Evolutionary conservation across 441 rosid genomes (phyloP), one percentile per base, ranked within the genome.

Genomic region (Euphorbia schlechtendalii): DNA sequence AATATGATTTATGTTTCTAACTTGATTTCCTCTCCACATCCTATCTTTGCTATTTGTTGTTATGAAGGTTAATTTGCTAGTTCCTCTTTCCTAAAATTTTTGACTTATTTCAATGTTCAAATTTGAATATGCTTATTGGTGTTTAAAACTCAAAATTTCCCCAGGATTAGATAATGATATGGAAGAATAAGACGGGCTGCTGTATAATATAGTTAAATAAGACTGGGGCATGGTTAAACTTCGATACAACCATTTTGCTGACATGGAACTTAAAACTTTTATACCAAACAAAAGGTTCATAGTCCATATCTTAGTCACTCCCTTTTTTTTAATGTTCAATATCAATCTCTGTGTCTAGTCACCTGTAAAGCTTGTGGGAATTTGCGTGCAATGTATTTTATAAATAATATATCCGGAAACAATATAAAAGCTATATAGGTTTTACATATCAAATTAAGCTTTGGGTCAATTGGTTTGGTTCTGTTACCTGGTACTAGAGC

Each of bases 151-250:
- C 40, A 54, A 40, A 36, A 15, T 22, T 38, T 34, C 14, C 12
- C 9, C 21, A 36, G 48, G 52, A 53, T 54, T 53, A 24, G 68
- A 65, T 38, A 14, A 64, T 14, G 10, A 52, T 64, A 3, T 21
- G 3, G 21, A 49, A 20, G 10, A 21, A 41, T 18, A 32, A 32
- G 58, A 27, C 56, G 4, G 15, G 9, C 13, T 40, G 9, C 45
- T 40, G 14, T 40, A 5, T 2, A 5, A 40, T 8, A 12, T 40
- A 40, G 13, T 40, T 40, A 5, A 36, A 40, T 8, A 8, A 2
- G 3, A 40, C 13, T 9, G 45, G 13, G 14, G 45, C 45, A 8
- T 27, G 30, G 30, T 27, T 27, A 27, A 27, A 27, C 30, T 27
- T 27, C 4, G 30, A 4, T 1, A 27, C 30, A 27, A 27, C 30